phyloP scores from a whole-genome alignment of 164 flowering plant genomes.

The Magnolia changhungtana region DNA sequence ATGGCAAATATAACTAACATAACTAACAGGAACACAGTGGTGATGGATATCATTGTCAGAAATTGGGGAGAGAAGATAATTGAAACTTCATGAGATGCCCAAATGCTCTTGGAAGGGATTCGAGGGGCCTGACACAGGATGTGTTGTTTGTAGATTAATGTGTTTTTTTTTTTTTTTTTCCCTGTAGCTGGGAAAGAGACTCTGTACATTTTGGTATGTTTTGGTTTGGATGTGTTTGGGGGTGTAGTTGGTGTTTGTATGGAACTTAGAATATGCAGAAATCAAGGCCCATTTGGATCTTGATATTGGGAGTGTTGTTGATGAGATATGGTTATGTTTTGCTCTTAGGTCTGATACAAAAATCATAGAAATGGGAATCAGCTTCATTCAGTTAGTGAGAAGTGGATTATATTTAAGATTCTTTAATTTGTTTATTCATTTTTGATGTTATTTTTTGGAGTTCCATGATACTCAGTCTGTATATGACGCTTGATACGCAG shows the following conservation, averaged over 20 bases:
- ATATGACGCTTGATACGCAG: no score
- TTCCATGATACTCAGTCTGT: neutral
- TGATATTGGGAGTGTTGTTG: neutral
- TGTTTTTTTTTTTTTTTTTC: neutral
- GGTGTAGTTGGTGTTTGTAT: neutral
- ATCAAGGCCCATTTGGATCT: neutral
- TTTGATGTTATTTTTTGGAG: neutral
- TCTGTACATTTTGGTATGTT: constrained; percentile 3
- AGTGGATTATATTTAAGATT: neutral
- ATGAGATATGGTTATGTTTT: neutral
- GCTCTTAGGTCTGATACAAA: neutral
- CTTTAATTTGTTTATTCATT: neutral
- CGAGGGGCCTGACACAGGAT: neutral
- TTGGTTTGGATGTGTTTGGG: neutral
- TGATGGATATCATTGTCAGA: neutral
- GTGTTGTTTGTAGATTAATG: constrained; percentile 2
- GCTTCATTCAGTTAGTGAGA: neutral
- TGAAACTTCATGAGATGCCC: neutral
- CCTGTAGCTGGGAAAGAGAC: neutral
- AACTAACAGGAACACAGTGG: neutral
- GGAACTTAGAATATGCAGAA: neutral
- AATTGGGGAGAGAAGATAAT: neutral
- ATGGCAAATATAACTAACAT: neutral
- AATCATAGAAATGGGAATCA: neutral
- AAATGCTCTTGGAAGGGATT: neutral